Conservation (phyloP, 2,329 filamentous ascomycete genomes). For the Microdochium trichocladiopsis region DNA sequence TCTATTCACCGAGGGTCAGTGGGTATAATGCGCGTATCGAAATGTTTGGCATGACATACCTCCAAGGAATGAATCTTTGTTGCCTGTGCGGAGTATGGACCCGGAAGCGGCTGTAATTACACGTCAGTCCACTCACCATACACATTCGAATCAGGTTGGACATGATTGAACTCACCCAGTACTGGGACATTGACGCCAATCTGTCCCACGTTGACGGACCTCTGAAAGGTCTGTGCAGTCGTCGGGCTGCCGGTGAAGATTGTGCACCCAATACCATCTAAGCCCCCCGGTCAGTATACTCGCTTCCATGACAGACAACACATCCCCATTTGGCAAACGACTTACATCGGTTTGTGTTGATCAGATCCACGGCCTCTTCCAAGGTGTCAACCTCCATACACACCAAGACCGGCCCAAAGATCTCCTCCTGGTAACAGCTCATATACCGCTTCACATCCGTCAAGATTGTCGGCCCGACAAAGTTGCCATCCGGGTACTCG, state of each 20-base stretch:
- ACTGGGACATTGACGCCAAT: conserved; percentile 85
- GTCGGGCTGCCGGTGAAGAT: conserved; percentile 77
- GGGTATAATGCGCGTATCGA: no score
- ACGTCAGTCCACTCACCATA: neutral
- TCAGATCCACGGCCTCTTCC: conserved; percentile 72
- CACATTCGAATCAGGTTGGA: neutral
- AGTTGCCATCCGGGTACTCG: conserved; percentile 83
- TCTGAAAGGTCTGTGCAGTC: conserved; percentile 71
- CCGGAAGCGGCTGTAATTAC: neutral
- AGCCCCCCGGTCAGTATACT: neutral
- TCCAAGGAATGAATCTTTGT: neutral
- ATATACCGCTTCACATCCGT: conserved; percentile 72
- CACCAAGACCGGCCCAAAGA: conserved; percentile 79
- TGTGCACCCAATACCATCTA: conserved; percentile 71
- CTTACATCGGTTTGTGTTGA: conserved; percentile 69
- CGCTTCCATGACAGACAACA: neutral
- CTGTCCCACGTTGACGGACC: conserved; percentile 76
- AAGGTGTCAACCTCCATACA: conserved; percentile 73
- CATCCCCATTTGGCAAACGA: neutral
- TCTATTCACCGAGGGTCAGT: neutral
- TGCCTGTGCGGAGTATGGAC: neutral
- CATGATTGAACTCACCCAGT: conserved; percentile 29
- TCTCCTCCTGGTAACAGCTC: conserved; percentile 80
- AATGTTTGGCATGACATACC: neutral
- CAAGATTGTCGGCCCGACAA: conserved; percentile 78